Evolutionary conservation across 169 alveolate species (phyloP), one percentile per base, ranked within the genome.

Genomic region (Theileria sp.): DNA sequence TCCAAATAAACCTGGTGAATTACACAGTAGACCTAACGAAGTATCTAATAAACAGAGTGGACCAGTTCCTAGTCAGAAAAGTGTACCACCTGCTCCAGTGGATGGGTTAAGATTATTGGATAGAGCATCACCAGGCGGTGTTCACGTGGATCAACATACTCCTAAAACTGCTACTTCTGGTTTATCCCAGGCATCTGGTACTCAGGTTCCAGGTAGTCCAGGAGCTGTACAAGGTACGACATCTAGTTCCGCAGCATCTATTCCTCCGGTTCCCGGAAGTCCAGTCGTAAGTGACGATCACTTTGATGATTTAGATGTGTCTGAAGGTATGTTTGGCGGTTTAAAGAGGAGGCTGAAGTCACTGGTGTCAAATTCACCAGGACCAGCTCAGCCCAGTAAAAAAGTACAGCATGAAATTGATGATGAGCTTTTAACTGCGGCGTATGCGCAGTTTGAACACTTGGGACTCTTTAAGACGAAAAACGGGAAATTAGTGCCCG

Each of bases 381-480:
- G 34, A 6, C 4, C 3, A 3, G 28, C 26, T 8, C 34, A 19
- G 13, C 25, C 54, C 10, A 19, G 26, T 17, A 36, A 49, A 56
- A 23, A 17, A 6, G 60, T 25, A 66, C 75, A 6, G 13, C 25
- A 25, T 25, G 54, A 49, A 49, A 56, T 66, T 38, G 54, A 66
- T 10, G 75, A 66, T 19, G 75, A 66, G 21, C 75, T 58, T 10
- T 17, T 58, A 19, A 25, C 10, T 28, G 26, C 26, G n/a, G 67
- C 67, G 17, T 21, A 10, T 19, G 32, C 26, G 8, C 67, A 58
- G 17, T 54, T 71, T 23, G 30, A 36, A 21, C 34, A 28, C 30
- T 54, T 71, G 79, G 79, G 79, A 51, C 9, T 71, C 34, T 71
- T 71, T 54, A 71, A 50, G 8, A 71, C 56, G 2, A 58, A 71